These are phyloP conservation scores for Boletus pseudopeckii DNA, from an alignment of 768 basidiomycete species.

Conservation along the genomic window DNA sequence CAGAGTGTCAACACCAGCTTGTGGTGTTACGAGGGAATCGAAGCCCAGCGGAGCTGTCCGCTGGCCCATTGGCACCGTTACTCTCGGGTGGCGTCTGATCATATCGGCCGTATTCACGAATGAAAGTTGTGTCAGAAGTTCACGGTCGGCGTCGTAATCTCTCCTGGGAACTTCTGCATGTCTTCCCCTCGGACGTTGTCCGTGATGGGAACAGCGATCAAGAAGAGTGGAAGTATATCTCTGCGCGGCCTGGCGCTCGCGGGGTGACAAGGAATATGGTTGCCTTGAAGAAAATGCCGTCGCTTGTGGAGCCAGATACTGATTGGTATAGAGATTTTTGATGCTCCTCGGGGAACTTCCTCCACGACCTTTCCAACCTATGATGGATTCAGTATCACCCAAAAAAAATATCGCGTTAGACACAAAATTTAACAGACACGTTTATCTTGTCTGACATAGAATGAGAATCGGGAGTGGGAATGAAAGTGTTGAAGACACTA, in stretches of 20 bases:
- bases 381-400: neutral
- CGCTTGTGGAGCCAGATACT: neutral
- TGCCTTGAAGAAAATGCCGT: neutral
- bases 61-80: neutral
- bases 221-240: conserved; percentile 87
- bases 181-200: conserved; percentile 3
- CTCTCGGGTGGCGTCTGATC: neutral
- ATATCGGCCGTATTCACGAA: conserved; percentile 4
- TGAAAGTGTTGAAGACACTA: neutral
- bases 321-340: neutral
- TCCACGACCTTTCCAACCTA: neutral
- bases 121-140: conserved; percentile 1
- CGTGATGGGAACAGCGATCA: conserved; percentile 16
- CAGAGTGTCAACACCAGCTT: neutral
- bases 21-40: neutral
- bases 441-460: conserved; percentile 7
- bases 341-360: conserved; percentile 6
- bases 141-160: neutral
- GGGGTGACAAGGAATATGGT: conserved; percentile 34
- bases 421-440: conserved; percentile 1
- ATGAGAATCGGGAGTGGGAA: neutral
- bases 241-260: conserved; percentile 56
- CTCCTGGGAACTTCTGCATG: neutral
- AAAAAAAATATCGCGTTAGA: neutral
- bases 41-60: neutral